Evolutionary conservation across 2,329 filamentous ascomycete species (phyloP), one percentile per base, ranked within the genome.

Genomic region (Phymatotrichopsis omnivora): DNA sequence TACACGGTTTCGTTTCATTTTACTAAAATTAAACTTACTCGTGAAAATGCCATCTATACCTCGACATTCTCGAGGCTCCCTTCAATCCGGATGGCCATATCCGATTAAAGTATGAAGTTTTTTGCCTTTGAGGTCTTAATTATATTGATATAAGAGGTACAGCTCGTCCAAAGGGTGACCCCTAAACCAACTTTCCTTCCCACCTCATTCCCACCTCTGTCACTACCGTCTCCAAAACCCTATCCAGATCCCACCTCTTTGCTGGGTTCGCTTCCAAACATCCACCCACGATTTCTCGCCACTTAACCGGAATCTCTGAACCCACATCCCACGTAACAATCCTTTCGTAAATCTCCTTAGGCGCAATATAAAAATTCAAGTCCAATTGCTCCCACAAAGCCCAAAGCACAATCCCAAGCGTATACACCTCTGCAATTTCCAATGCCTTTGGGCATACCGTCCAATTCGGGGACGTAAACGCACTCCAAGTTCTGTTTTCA

Each of bases 371-470:
- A 33, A 50, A 25, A 17, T 19, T 38, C 19, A 47, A 33, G 14
- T 33, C 31, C 17, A 40, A 10, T 14, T 50, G 47, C 24, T 50
- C 47, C 14, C 47, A 47, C 17, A 50, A 22, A 36, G 47, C 39
- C 47, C 47, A 50, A 16, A 50, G 33, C 47, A 50, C 47, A 16
- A 50, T 27, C 6, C 47, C 47, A 12, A 50, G 44, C 12, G 47
- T 47, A 25, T 50, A 47, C 14, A 44, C 47, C 43, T 50, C 47
- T n/a, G 47, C 38, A 7, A 31, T 23, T 39, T 50, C 44, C 7
- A 43, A 30, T n/a, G 47, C 47, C 19, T 32, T 24, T n/a, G 4
- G 47, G 38, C 23, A 43, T 43, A 11, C n/a, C 12, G 8, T 19
- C 30, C 47, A 43, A 50, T 28, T 50, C 47, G 12, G 47, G 33